Percentiles rank a stretch among this genome's conserved stretches.
Evolutionary conservation across 140 eudicot species (phyloP).

Genomic region (Erigeron philadelphicus): DNA sequence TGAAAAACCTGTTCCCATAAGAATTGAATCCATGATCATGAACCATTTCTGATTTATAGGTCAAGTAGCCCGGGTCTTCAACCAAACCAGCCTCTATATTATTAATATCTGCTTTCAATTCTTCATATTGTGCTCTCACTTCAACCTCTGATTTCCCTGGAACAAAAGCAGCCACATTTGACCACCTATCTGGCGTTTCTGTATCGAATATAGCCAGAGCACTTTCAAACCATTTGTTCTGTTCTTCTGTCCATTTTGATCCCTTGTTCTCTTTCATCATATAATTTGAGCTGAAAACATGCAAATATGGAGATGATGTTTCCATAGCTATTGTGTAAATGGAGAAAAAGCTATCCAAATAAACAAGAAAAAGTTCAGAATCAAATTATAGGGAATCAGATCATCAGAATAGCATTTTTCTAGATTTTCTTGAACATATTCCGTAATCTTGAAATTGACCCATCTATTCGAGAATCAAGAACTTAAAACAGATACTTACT

Average conservation of each 20-base stretch:
- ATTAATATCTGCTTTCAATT: constrained; percentile 64
- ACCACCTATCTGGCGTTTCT: constrained; percentile 79
- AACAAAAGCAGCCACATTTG: constrained; percentile 66
- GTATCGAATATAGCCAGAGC: constrained; percentile 75
- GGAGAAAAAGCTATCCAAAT: constrained; percentile 23
- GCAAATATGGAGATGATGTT: constrained; percentile 45
- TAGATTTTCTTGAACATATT: constrained; percentile 32
- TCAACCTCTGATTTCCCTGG: constrained; percentile 86
- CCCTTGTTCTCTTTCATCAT: constrained; percentile 44
- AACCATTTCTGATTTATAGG: constrained; percentile 46
- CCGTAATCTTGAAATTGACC: constrained; percentile 33
- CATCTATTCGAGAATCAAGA: constrained; percentile 37
- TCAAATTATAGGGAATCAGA: constrained; percentile 29
- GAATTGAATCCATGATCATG: constrained; percentile 36
- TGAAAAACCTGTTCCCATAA: constrained; percentile 36
- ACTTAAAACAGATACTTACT: constrained; percentile 22
- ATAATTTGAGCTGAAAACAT: constrained; percentile 36
- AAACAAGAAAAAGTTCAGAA: constrained; percentile 27
- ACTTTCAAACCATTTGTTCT: constrained; percentile 83
- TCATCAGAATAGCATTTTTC: constrained; percentile 31
- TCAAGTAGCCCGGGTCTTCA: constrained; percentile 52
- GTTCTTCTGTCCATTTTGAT: constrained; percentile 76
- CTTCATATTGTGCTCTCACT: constrained; percentile 70
- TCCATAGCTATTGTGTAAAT: constrained; percentile 44
- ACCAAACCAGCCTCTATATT: constrained; percentile 81